Conservation (phyloP, 495 filamentous ascomycete genomes). For the Neurospora tetrasperma region DNA sequence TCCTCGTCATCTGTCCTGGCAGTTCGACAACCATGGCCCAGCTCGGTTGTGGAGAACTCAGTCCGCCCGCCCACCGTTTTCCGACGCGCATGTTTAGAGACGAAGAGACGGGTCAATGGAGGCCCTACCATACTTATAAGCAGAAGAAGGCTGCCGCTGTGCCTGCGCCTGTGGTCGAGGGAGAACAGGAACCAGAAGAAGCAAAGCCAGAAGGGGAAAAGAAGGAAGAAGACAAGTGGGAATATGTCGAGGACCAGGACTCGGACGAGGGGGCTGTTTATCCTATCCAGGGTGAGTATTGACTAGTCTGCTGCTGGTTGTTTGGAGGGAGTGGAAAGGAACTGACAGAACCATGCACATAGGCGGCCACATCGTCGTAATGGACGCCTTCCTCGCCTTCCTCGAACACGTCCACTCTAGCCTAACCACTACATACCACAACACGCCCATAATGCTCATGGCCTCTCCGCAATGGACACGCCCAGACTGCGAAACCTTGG, state of each 20-base stretch:
- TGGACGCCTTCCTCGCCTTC: conserved; percentile 85
- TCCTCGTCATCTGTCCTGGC: conserved; percentile 79
- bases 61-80: conserved; percentile 69
- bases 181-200: background rate
- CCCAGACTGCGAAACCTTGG: conserved; percentile 68
- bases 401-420: conserved; percentile 78
- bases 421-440: conserved; percentile 80
- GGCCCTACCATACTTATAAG: conserved; percentile 72
- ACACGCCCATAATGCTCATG: conserved; percentile 81
- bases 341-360: background rate
- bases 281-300: conserved; percentile 51
- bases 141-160: conserved; percentile 45
- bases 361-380: conserved; percentile 76
- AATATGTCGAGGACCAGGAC: conserved; percentile 78
- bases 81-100: conserved; percentile 90
- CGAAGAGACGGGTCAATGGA: conserved; percentile 67
- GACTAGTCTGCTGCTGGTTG: background rate
- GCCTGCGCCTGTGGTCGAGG: background rate
- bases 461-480: conserved; percentile 77
- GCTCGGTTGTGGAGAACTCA: conserved; percentile 85
- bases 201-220: conserved; percentile 9
- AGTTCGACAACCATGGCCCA: conserved; percentile 91
- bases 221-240: conserved; percentile 30
- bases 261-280: conserved; percentile 84
- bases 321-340: background rate